Conservation (phyloP, 1,284 basidiomycete genomes). For the Leccinum griseonigrum region DNA sequence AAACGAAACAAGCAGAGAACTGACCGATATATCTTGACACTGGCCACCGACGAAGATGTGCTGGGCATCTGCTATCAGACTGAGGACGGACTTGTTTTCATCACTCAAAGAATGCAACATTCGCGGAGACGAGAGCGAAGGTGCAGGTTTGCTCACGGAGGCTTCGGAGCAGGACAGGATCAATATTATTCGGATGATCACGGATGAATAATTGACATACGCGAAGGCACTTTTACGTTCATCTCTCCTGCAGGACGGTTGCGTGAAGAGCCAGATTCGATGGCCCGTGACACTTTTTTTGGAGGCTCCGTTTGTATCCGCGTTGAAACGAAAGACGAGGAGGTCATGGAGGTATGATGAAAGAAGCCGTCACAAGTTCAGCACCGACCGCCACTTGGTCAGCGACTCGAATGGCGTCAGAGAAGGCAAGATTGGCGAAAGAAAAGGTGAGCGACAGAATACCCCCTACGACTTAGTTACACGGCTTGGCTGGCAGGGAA, state of each 20-base stretch:
- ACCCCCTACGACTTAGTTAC: not conserved
- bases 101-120: constrained; percentile 71
- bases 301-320: constrained; percentile 3
- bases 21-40: constrained; percentile 57
- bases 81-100: constrained; percentile 67
- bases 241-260: constrained; percentile 1
- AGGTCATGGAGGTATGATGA: not conserved
- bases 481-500: constrained; percentile 43
- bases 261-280: constrained; percentile 4
- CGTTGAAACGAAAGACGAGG: not conserved
- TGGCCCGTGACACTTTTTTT: not conserved
- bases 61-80: constrained; percentile 67
- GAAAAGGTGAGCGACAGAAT: constrained; percentile 22
- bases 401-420: constrained; percentile 31
- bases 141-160: constrained; percentile 55
- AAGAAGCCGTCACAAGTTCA: not conserved
- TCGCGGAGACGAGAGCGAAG: constrained; percentile 40
- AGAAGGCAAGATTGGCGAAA: constrained; percentile 33
- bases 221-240: constrained; percentile 22
- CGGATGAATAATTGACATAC: constrained; percentile 19
- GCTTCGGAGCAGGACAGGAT: constrained; percentile 37
- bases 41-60: constrained; percentile 88
- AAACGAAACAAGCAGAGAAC: constrained; percentile 1
- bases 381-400: constrained; percentile 9
- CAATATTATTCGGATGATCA: not conserved